Evolutionary conservation across 805 yeast species (phyloP).

Genomic region (Ogataea polymorpha): DNA sequence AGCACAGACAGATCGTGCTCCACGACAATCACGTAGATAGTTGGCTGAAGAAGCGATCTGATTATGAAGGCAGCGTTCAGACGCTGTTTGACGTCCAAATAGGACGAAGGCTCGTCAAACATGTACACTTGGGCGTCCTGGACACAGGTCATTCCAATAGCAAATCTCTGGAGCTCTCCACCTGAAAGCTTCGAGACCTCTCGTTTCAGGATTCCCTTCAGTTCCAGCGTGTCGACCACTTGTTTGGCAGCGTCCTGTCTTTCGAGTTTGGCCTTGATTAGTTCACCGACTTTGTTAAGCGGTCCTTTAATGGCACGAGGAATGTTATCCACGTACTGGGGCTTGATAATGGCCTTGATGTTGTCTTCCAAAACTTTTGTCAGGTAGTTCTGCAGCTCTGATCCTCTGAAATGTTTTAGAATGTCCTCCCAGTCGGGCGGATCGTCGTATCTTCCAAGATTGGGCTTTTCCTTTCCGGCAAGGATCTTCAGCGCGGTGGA

Average conservation of each 20-base stretch:
- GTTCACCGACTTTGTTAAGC: conserved; percentile 78
- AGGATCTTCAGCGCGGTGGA: conserved; percentile 94
- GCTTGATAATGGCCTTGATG: conserved; percentile 95
- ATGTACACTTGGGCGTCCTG: conserved; percentile 94
- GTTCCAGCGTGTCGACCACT: conserved; percentile 68
- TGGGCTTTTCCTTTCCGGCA: conserved; percentile 97
- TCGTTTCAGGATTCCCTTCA: conserved; percentile 73
- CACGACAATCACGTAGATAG: conserved; percentile 88
- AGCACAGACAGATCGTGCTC: conserved; percentile 98
- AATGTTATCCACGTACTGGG: conserved; percentile 96
- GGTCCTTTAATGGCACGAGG: conserved; percentile 96
- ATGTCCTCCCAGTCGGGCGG: conserved; percentile 99
- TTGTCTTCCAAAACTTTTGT: conserved; percentile 91
- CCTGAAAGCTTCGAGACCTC: conserved; percentile 90
- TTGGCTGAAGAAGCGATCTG: conserved; percentile 74
- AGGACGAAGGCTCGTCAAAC: conserved; percentile 99
- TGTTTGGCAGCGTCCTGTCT: conserved; percentile 64
- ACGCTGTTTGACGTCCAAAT: conserved; percentile 98
- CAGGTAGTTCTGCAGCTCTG: conserved; percentile 94
- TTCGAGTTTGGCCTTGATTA: conserved; percentile 73
- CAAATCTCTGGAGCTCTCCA: conserved; percentile 98
- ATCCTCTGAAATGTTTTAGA: conserved; percentile 88
- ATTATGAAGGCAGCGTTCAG: conserved; percentile 94
- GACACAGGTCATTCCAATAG: conserved; percentile 95
- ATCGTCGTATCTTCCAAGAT: conserved; percentile 87